phyloP scores from a whole-genome alignment of 192 early-diverging fungal genomes.

The Rhizophagus clarus region DNA sequence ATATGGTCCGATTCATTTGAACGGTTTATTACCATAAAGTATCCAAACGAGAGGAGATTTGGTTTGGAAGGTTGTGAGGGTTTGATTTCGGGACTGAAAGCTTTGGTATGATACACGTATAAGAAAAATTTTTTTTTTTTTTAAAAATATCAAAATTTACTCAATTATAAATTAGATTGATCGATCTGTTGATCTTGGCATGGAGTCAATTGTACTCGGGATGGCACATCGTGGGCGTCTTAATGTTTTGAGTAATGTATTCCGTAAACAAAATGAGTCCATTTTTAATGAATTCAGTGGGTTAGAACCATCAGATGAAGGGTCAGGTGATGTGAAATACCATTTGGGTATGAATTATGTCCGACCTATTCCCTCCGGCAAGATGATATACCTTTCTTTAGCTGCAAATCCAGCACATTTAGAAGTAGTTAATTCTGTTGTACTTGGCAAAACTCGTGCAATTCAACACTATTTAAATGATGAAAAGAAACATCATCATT shows the following conservation, averaged over 20 bases:
- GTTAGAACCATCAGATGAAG: constrained; percentile 85
- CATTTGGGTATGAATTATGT: constrained; percentile 94
- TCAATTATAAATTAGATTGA: constrained; percentile 69
- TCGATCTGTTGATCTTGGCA: constrained; percentile 90
- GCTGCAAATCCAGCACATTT: constrained; percentile 99
- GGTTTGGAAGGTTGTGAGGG: constrained; percentile 97
- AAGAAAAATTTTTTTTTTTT: constrained; percentile 33
- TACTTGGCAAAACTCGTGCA: constrained; percentile 97
- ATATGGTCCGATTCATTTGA: constrained; percentile 98
- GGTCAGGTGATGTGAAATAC: constrained; percentile 97
- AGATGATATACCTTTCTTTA: constrained; percentile 85
- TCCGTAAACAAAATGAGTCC: constrained; percentile 97
- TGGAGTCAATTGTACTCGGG: constrained; percentile 95
- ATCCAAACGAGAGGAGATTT: constrained; percentile 96
- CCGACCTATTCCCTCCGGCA: constrained; percentile 96
- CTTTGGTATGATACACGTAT: constrained; percentile 62
- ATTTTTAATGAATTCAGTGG: constrained; percentile 99
- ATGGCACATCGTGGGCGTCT: constrained; percentile 99
- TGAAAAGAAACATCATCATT: constrained; percentile 71
- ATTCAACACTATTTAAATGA: constrained; percentile 95
- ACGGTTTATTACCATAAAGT: constrained; percentile 93
- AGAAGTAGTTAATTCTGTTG: constrained; percentile 96
- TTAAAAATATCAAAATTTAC: background rate
- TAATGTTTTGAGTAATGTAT: constrained; percentile 98
- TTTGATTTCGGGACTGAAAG: constrained; percentile 98